Evolutionary conservation across 1,284 basidiomycete genomes (phyloP), one percentile per base, ranked within the genome.

Genomic region (Austroboletus rostrupii): DNA sequence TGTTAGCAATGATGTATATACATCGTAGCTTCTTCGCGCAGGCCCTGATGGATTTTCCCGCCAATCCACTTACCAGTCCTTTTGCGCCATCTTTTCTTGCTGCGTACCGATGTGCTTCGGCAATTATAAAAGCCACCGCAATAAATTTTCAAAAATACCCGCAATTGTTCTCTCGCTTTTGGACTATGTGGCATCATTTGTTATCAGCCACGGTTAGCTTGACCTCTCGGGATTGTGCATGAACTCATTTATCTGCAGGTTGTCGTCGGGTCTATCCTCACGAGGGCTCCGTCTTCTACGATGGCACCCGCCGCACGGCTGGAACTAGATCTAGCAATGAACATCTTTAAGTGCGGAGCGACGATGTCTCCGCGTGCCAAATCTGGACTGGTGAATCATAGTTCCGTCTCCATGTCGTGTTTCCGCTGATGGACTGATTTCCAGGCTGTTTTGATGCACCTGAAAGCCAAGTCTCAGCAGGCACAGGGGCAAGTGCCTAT

Each of bases 61-160:
- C 68, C 12, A 83, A 83, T 55, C 81, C 81, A 14, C 67, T 83
- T 17, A 72, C 79, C 37, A 83, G 81, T 56, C 78, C 78, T 7
- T 84, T 78, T 52, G 79, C 82, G 4, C 82, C 81, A 0, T 83
- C 81, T 3, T 83, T 82, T 58, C 70, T 83, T 26, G 80, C 81
- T 11, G 76, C 80, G 38, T 83, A 82, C 58, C 72, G 80, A 53
- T 80, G 78, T 56, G 80, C 80, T 21, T 81, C 80, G 17, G 73
- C 74, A n/a, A 70, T 75, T 14, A 79, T 82, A 53, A 81, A 80
- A 62, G 71, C 73, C 1, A 73, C 65, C 53, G 55, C 74, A 31
- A 72, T 77, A 52, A 76, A 79, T 54, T 76, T 71, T 47, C 76
- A 80, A 43, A 70, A 75, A 53, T 77, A 77, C 47, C 79, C 80